Evolutionary conservation across 495 filamentous ascomycete genomes (phyloP).

Genomic region (Talaromyces borbonicus): DNA sequence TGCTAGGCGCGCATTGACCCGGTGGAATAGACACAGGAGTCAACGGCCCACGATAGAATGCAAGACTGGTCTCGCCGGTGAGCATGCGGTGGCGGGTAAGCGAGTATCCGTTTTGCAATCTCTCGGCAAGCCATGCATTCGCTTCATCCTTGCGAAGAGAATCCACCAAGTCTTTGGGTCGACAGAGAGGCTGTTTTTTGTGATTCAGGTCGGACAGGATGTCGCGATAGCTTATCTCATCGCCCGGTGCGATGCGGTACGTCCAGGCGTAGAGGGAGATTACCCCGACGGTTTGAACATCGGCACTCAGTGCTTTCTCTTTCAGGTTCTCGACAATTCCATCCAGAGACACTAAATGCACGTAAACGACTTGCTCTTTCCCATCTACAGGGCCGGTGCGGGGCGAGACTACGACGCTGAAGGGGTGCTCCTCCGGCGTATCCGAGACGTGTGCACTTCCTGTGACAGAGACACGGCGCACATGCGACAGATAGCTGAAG

Average conservation of each 20-base stretch:
- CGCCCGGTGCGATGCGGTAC: slow-evolving; percentile 29
- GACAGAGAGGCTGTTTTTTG: slow-evolving; percentile 9
- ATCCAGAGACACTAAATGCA: slow-evolving; percentile 33
- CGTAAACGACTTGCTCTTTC: slow-evolving; percentile 12
- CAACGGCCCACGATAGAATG: slow-evolving; percentile 33
- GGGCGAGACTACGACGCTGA: slow-evolving; percentile 24
- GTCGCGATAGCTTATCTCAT: slow-evolving; percentile 21
- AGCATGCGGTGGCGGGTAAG: not conserved
- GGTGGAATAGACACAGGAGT: not conserved
- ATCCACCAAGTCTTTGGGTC: not conserved
- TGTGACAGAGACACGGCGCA: slow-evolving; percentile 28
- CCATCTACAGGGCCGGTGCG: slow-evolving; percentile 21
- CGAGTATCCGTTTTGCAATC: not conserved
- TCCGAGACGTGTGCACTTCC: slow-evolving; percentile 22
- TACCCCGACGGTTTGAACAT: slow-evolving; percentile 20
- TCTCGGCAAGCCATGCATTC: not conserved
- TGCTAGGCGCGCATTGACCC: slow-evolving; percentile 12
- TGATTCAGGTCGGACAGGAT: slow-evolving; percentile 10
- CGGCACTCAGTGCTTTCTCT: not conserved
- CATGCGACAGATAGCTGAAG: slow-evolving; percentile 34
- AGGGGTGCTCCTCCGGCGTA: slow-evolving; percentile 17
- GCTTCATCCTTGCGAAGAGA: slow-evolving; percentile 23
- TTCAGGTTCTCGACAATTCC: slow-evolving; percentile 12
- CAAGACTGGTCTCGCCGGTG: slow-evolving; percentile 30
- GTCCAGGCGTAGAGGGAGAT: slow-evolving; percentile 35